Percentiles rank a stretch among this genome's conserved stretches.
Evolutionary conservation across 352 stramenopile species (phyloP).

Genomic region (Phytophthora nicotianae): DNA sequence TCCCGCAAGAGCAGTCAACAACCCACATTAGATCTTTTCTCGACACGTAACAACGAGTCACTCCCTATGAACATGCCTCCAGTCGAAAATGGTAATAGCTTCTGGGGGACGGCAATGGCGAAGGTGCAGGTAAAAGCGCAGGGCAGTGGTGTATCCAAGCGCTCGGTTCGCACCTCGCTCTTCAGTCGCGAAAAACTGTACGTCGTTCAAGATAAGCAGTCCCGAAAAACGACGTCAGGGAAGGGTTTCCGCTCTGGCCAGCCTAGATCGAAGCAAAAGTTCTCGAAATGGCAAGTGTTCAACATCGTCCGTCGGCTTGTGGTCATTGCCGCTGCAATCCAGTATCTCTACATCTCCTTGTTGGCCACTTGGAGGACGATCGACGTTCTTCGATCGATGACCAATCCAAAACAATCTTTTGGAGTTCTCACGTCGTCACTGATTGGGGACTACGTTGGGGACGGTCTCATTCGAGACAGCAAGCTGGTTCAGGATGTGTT

Average conservation of each 20-base stretch:
- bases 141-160: conserved; percentile 79
- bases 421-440: conserved; percentile 9
- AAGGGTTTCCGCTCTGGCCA: not conserved
- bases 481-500: conserved; percentile 20
- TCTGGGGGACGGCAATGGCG: conserved; percentile 24
- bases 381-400: conserved; percentile 24
- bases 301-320: conserved; percentile 29
- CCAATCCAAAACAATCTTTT: conserved; percentile 19
- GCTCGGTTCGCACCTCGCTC: conserved; percentile 50
- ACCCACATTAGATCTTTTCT: not conserved
- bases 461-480: conserved; percentile 28
- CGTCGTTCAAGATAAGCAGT: not conserved
- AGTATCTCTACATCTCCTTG: conserved; percentile 39
- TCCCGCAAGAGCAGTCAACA: too few species aligned
- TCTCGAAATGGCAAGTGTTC: conserved; percentile 29
- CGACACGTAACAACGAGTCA: not conserved
- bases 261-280: conserved; percentile 14
- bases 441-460: conserved; percentile 38
- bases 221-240: conserved; percentile 2
- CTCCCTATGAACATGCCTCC: not conserved
- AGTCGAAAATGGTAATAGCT: not conserved
- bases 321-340: conserved; percentile 24
- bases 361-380: conserved; percentile 25
- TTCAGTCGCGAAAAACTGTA: conserved; percentile 15
- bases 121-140: conserved; percentile 17